A percentile compares a stretch with the other conserved stretches of the same genome.
phyloP scores from a whole-genome alignment of 2,329 filamentous ascomycete species.

The Phialemonium atrogriseum region DNA sequence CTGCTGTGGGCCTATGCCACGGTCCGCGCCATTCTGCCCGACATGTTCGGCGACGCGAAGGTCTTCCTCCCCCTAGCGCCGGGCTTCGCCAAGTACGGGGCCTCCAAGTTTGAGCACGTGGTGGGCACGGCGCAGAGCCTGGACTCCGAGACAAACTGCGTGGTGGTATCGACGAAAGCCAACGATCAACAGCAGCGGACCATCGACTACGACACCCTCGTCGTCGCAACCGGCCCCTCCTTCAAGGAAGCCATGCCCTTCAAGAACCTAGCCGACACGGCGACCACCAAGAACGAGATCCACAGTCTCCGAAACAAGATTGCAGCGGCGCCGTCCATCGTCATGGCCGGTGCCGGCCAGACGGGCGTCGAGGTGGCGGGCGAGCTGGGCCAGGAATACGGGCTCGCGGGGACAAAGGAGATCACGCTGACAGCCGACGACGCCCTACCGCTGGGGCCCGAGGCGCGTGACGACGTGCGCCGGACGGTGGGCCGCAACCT shows the following conservation, averaged over 20 bases:
- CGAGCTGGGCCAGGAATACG: constrained; percentile 41
- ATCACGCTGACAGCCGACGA: constrained; percentile 33
- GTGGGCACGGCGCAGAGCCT: constrained; percentile 37
- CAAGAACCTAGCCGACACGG: constrained; percentile 34
- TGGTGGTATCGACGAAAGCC: constrained; percentile 31
- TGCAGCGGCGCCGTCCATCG: constrained; percentile 34
- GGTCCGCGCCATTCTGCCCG: constrained; percentile 16
- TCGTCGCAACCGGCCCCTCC: constrained; percentile 46
- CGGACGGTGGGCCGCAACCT: constrained; percentile 29
- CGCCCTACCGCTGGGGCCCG: constrained; percentile 28
- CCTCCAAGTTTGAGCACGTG: constrained; percentile 42
- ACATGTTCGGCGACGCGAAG: constrained; percentile 25
- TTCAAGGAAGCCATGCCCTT: constrained; percentile 37
- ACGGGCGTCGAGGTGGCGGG: constrained; percentile 43
- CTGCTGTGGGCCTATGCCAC: constrained; percentile 15
- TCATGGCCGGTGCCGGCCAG: constrained; percentile 41
- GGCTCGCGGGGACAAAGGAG: constrained; percentile 32
- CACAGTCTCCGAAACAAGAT: constrained; percentile 28
- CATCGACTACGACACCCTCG: constrained; percentile 40
- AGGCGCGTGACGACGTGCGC: constrained; percentile 26
- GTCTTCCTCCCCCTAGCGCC: constrained; percentile 38
- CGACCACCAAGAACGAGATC: constrained; percentile 31
- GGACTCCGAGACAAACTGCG: constrained; percentile 29
- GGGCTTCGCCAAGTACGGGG: constrained; percentile 38
- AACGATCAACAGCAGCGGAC: constrained; percentile 23